A percentile compares a stretch with the other conserved stretches of the same genome.
These are phyloP conservation scores for Hippophae tibetana DNA, from an alignment of 306 rosid species.

Conservation along the genomic window DNA sequence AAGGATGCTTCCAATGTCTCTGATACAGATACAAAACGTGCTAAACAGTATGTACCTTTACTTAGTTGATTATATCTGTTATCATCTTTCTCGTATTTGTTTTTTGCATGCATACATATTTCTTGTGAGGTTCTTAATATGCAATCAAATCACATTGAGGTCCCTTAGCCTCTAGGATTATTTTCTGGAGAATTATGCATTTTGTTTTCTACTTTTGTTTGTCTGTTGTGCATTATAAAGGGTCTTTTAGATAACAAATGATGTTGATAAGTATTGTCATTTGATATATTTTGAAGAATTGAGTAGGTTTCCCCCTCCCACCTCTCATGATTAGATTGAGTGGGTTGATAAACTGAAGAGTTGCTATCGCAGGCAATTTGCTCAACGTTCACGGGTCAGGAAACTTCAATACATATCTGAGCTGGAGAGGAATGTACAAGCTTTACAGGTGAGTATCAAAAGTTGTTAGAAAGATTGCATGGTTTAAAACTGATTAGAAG, in stretches of 20 bases:
- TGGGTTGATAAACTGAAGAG: constrained; percentile 17
- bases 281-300: no score
- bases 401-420: constrained; percentile 98
- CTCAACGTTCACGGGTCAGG: constrained; percentile 96
- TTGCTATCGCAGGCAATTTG: constrained; percentile 72
- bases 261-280: no score
- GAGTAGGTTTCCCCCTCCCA: no score
- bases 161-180: no score
- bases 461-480: constrained; percentile 13
- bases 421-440: constrained; percentile 94
- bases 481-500: background rate
- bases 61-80: background rate
- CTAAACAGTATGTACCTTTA: constrained; percentile 39
- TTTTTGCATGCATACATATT: background rate
- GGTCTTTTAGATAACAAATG: no score
- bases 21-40: constrained; percentile 87
- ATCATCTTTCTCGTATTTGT: background rate
- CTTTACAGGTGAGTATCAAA: constrained; percentile 67
- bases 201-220: no score
- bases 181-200: no score
- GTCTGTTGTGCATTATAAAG: no score
- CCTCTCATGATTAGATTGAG: background rate
- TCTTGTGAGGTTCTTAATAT: no score
- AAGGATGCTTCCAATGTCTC: constrained; percentile 55
- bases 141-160: no score